Evolutionary conservation across 768 basidiomycete genomes (phyloP).

Genomic region (Suillus plorans): DNA sequence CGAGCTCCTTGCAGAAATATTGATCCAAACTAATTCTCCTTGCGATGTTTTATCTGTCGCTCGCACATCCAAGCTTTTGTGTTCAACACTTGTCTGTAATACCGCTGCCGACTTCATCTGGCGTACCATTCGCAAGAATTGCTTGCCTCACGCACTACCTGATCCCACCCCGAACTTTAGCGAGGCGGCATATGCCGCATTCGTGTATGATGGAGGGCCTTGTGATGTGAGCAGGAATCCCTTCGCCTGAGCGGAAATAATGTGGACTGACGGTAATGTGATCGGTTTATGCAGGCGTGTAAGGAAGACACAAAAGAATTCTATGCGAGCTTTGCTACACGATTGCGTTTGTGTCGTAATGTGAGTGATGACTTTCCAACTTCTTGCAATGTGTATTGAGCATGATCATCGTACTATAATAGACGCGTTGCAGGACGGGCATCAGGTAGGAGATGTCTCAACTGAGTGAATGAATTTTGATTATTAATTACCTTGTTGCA

Average conservation of each 20-base stretch:
- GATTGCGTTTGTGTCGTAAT: conserved; percentile 44
- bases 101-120: conserved; percentile 54
- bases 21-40: conserved; percentile 51
- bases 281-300: conserved; percentile 37
- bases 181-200: conserved; percentile 63
- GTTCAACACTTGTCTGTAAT: conserved; percentile 45
- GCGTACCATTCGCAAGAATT: conserved; percentile 47
- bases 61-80: conserved; percentile 55
- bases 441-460: conserved; percentile 12
- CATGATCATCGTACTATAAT: neutral
- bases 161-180: conserved; percentile 43
- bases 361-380: conserved; percentile 25
- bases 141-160: conserved; percentile 36
- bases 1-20: conserved; percentile 65
- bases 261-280: conserved; percentile 1
- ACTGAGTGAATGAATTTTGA: neutral
- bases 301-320: conserved; percentile 31
- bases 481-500: neutral
- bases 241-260: neutral
- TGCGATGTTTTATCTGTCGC: conserved; percentile 59
- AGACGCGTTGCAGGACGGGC: conserved; percentile 23
- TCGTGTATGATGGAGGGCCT: conserved; percentile 55
- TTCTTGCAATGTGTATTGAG: neutral
- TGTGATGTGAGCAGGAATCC: conserved; percentile 48
- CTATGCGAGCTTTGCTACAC: conserved; percentile 49